These are phyloP conservation scores for Podila minutissima DNA, from an alignment of 192 early-diverging fungal genomes.

Conservation along the genomic window DNA sequence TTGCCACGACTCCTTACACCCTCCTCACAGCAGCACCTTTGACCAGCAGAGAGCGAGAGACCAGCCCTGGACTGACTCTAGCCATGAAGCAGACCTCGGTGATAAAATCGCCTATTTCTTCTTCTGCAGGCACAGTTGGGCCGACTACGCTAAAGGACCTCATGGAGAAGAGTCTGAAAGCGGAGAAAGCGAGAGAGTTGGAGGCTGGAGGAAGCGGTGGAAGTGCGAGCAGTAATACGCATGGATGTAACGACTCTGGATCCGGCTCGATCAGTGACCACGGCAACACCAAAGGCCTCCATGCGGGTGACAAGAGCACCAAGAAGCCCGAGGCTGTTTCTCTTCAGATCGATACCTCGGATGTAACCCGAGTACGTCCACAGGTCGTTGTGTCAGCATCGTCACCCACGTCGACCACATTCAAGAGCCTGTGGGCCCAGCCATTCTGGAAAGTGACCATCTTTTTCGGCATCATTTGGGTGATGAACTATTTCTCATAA, in stretches of 20 bases:
- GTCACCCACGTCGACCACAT: constrained; percentile 1
- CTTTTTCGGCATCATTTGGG: constrained; percentile 22
- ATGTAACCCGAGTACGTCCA: not conserved
- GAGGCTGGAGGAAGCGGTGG: not conserved
- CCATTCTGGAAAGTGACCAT: constrained; percentile 27
- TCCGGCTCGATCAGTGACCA: not conserved
- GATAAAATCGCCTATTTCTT: constrained; percentile 18
- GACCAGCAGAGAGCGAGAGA: not conserved
- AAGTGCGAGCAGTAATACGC: not conserved
- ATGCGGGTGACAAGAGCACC: not conserved
- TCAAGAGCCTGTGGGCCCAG: constrained; percentile 24
- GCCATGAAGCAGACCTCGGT: constrained; percentile 15
- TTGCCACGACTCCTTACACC: not conserved
- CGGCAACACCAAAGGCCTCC: not conserved
- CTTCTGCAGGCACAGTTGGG: constrained; percentile 17
- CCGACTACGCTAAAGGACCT: constrained; percentile 20
- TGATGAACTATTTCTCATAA: constrained; percentile 14
- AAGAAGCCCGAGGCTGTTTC: not conserved
- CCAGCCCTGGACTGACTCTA: not conserved
- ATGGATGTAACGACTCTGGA: not conserved
- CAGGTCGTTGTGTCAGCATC: not conserved
- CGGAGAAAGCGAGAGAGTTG: not conserved
- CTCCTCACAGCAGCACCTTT: not conserved
- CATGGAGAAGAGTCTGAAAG: constrained; percentile 22
- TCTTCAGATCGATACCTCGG: constrained; percentile 9